Evolutionary conservation across 176 grass and related monocot genomes (phyloP).

Genomic region (Triticum dicoccoides): DNA sequence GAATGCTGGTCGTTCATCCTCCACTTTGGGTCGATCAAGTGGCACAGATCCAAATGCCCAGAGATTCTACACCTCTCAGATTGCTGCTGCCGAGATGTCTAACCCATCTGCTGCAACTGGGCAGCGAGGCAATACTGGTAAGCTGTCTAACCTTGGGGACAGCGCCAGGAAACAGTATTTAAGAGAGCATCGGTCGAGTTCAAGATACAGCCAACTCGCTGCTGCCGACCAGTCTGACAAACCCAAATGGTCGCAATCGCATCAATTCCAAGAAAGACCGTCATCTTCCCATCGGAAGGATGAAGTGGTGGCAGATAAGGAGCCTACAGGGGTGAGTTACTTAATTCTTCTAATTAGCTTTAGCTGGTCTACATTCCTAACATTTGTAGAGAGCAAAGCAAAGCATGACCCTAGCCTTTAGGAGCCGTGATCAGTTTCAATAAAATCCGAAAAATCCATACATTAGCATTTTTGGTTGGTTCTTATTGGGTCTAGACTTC

Average conservation of each 20-base stretch:
- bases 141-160: constrained; percentile 71
- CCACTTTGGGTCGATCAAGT: constrained; percentile 61
- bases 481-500: background rate
- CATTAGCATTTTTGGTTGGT: background rate
- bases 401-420: constrained; percentile 2
- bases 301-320: constrained; percentile 54
- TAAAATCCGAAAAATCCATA: background rate
- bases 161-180: constrained; percentile 52
- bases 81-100: constrained; percentile 50
- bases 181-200: constrained; percentile 53
- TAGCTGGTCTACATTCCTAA: background rate
- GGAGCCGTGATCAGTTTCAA: background rate
- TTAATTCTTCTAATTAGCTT: constrained; percentile 7
- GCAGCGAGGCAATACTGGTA: constrained; percentile 51
- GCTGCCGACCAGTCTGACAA: constrained; percentile 51
- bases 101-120: constrained; percentile 50
- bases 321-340: constrained; percentile 66
- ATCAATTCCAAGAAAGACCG: constrained; percentile 76
- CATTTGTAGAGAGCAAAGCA: background rate
- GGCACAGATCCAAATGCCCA: constrained; percentile 48
- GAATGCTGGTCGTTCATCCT: constrained; percentile 68
- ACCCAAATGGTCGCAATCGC: constrained; percentile 48
- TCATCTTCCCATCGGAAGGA: constrained; percentile 91
- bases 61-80: constrained; percentile 52
- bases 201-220: constrained; percentile 60